A percentile compares a stretch with the other conserved stretches of the same genome.
Conservation (phyloP, 345 rosid species). For the Aethionema arabicum region DNA sequence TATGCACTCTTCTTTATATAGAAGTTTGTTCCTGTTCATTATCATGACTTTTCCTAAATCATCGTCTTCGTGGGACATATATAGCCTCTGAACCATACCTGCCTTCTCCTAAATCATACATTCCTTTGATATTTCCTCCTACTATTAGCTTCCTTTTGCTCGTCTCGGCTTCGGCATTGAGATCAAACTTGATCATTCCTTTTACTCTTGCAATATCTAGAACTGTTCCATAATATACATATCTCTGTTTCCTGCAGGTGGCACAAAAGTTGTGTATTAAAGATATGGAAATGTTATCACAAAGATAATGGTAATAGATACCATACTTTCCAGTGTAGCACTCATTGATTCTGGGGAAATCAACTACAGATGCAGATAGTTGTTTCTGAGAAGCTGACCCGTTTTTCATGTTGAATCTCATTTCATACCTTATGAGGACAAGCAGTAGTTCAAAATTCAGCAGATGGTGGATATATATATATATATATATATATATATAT, state of each 20-base stretch:
- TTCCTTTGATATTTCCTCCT: constrained; percentile 86
- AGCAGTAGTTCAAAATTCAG: constrained; percentile 28
- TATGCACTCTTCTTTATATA: neutral
- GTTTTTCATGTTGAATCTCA: constrained; percentile 90
- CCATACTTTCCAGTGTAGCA: constrained; percentile 75
- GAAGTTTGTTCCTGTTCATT: constrained; percentile 63
- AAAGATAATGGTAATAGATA: constrained; percentile 17
- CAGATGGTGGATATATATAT: constrained; percentile 22
- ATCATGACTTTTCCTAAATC: constrained; percentile 44
- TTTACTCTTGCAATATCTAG: constrained; percentile 79
- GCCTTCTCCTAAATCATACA: constrained; percentile 77
- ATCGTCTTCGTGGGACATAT: constrained; percentile 86
- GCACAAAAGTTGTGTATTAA: constrained; percentile 8
- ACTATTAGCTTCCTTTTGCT: constrained; percentile 67
- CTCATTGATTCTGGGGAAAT: constrained; percentile 86
- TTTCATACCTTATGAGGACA: constrained; percentile 62
- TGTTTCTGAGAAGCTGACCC: constrained; percentile 81
- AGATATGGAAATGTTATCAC: neutral
- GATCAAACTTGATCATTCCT: constrained; percentile 84
- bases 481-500: too few relatives aligned
- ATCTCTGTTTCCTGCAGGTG: constrained; percentile 75
- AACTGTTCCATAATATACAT: constrained; percentile 80
- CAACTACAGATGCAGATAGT: constrained; percentile 76
- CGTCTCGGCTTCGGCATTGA: constrained; percentile 69
- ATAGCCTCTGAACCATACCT: constrained; percentile 95